Base-by-base conservation (phyloP, 2,329 filamentous ascomycete genomes). In the Cladosporium phlei region DNA sequence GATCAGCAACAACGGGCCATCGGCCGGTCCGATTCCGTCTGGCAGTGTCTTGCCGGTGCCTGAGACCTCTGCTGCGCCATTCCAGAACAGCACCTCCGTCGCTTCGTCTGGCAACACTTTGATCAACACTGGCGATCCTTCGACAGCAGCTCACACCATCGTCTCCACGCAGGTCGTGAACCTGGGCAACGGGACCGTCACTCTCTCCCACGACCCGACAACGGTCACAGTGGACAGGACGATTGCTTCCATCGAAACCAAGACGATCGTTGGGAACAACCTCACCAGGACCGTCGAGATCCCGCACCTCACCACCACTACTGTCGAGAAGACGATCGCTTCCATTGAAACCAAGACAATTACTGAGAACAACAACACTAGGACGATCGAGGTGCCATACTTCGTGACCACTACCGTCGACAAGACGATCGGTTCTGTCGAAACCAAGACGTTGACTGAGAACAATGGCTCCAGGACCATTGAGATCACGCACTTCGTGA, bases 11-110 rank as follows among this genome's bases (percentile, higher is more conserved):
- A 24, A 16, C 28, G n/a, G n/a, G 34, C 40, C 4, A 17, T 14
- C 20, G 10, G 19, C n/a, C 17, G 17, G 4, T 3, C 19, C 22
- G 9, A 2, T 5, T 24, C 27, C 38, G 19, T 30, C 38, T 20
- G 38, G 38, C 27, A 42, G 38, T 24, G 21, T 32, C 12, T 24
- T 42, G 27, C 27, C 38, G 27, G 21, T 19, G 14, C 38, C 38
- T 16, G 38, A 42, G 7, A 32, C 40, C 14, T 33, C 40, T 14
- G 21, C 16, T 12, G 29, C 29, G n/a, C 40, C 40, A 3, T 44
- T 44, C 20, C 28, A 34, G n/a, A 42, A 42, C 29, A 32, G 19
- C 38, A 42, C 38, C 3, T 12, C 19, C 17, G n/a, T 37, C 20
- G 33, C 4, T 14, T 21, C 10, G 12, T 22, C 34, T n/a, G n/a